Conservation (phyloP, 2,329 filamentous ascomycete genomes). For the Coniochaeta hoffmannii region DNA sequence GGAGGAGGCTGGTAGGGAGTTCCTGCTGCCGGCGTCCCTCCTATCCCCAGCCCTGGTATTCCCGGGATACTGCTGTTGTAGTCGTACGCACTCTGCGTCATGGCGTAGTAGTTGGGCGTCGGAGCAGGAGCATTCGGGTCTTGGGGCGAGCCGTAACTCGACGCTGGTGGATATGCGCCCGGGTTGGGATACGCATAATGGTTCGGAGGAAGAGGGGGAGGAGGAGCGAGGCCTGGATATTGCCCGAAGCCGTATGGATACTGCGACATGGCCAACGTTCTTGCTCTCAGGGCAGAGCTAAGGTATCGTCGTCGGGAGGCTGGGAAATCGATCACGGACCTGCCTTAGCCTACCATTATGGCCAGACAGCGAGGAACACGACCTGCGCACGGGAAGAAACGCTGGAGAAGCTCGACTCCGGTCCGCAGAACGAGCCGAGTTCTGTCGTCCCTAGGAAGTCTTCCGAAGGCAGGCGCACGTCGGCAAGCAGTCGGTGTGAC, state of each 20-base stretch:
- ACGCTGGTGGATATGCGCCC: slow-evolving; percentile 6
- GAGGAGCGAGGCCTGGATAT: slow-evolving; percentile 20
- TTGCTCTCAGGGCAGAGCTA: not conserved
- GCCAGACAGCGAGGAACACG: not conserved
- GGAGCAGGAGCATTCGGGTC: slow-evolving; percentile 7
- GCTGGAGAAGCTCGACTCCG: no score
- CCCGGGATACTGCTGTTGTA: slow-evolving; percentile 24
- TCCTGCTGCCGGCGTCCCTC: slow-evolving; percentile 9
- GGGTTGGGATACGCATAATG: slow-evolving; percentile 15
- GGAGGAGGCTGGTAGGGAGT: slow-evolving; percentile 1
- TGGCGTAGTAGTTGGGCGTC: slow-evolving; percentile 13
- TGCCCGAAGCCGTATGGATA: slow-evolving; percentile 27
- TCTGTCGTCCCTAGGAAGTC: no score
- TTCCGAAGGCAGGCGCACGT: not conserved
- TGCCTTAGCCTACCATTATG: not conserved
- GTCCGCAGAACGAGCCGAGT: no score
- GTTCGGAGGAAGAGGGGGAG: slow-evolving; percentile 15
- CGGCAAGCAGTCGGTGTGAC: not conserved
- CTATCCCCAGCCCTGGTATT: slow-evolving; percentile 31
- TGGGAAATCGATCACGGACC: not conserved
- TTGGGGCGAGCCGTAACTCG: slow-evolving; percentile 8
- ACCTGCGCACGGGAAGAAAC: not conserved
- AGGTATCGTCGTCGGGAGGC: not conserved
- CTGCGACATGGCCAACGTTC: slow-evolving; percentile 26
- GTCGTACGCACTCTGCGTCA: slow-evolving; percentile 26